Base-by-base conservation (phyloP, 345 rosid genomes). In the Heritiera littoralis region DNA sequence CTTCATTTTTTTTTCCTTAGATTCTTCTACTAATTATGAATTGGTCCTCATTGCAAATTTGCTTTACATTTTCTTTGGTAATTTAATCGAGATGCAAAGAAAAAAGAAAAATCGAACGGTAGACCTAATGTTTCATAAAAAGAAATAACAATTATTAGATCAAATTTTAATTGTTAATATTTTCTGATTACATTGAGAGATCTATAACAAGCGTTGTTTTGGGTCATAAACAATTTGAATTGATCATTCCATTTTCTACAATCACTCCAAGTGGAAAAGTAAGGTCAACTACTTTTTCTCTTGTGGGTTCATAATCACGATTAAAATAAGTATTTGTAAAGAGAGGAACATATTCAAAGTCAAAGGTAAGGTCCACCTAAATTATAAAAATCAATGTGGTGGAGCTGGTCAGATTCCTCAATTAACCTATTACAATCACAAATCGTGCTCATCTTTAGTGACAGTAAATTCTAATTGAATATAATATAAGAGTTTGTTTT, bases 321-420 rank as follows among this genome's bases (percentile, higher is more conserved):
- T 67, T 17, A n/a, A 61, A 17, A n/a, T 10, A 43, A 45, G 56
- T 10, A 45, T 52, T n/a, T 7, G 7, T 48, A 23, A 49, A 23
- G 5, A 28, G n/a, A 28, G 35, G 75, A 45, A 71, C 75, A 48
- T 71, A 71, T 7, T 71, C 40, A 13, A 71, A 71, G 41, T 71
- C 40, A 13, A 71, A 71, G 41, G 7, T 49, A 49, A 48, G 74
- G 59, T 30, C 74, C 59, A 70, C 59, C 43, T 13, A 28, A 13
- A 12, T 5, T 13, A 14, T 14, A 30, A 20, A 52, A 30, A 28
- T 23, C 20, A 7, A 49, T 4, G 43, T 71, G 43, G 59, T 71
- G 75, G 75, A 71, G 59, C 75, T 71, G 55, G 75, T 71, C 75
- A 49, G 75, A 70, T 70, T 70, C 74, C 74, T 70, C 74, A 6